phyloP scores from a whole-genome alignment of 345 rosid species.

The Anastatica hierochuntica region DNA sequence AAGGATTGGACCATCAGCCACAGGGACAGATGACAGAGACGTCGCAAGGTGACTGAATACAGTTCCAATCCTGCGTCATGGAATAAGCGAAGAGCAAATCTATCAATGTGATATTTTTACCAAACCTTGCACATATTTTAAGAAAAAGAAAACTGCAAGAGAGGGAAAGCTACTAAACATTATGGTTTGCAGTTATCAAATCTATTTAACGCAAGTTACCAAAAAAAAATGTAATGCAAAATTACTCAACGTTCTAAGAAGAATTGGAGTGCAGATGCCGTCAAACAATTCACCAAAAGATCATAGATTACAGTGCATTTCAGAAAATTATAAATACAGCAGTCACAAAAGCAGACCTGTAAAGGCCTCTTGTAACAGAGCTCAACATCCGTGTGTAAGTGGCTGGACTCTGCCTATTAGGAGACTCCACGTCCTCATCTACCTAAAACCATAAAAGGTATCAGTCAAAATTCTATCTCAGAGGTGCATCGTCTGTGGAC shows the following conservation, averaged over 20 bases:
- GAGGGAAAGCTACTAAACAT: background rate
- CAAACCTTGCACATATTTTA: background rate
- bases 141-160: background rate
- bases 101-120: conserved; percentile 4
- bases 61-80: conserved; percentile 64
- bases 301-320: background rate
- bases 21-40: conserved; percentile 36
- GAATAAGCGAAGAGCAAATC: conserved; percentile 4
- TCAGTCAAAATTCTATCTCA: conserved; percentile 14
- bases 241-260: background rate
- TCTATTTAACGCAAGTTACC: background rate
- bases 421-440: conserved; percentile 42
- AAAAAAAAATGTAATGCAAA: background rate
- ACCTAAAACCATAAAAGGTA: conserved; percentile 40
- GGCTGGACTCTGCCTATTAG: conserved; percentile 63
- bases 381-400: conserved; percentile 48
- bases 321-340: conserved; percentile 1
- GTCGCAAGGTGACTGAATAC: conserved; percentile 68
- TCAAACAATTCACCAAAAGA: background rate
- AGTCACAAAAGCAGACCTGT: conserved; percentile 44
- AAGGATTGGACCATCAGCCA: conserved; percentile 56
- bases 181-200: background rate
- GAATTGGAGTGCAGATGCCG: background rate
- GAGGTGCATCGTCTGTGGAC: background rate
- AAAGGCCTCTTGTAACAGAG: conserved; percentile 70